A percentile compares a stretch with the other conserved stretches of the same genome.
These are phyloP conservation scores for Boletus patriciae DNA, from an alignment of 768 basidiomycete species.

Conservation along the genomic window DNA sequence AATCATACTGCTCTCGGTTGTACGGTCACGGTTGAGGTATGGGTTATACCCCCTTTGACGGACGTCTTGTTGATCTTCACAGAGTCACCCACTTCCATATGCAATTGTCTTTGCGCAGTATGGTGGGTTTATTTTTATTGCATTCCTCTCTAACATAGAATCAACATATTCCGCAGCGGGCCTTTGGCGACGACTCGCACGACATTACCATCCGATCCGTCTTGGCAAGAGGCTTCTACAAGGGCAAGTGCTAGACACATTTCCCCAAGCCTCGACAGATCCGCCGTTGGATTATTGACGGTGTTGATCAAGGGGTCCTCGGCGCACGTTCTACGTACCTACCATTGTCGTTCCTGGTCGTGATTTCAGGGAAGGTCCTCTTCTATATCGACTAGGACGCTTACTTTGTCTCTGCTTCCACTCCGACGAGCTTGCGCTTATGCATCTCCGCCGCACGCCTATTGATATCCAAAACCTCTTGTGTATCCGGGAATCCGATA, in stretches of 20 bases:
- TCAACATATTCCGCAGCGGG: conserved; percentile 37
- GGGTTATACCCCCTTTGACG: not conserved
- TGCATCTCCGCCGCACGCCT: conserved; percentile 71
- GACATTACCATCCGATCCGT: conserved; percentile 60
- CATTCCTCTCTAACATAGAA: not conserved
- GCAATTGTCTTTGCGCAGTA: conserved; percentile 59
- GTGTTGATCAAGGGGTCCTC: conserved; percentile 14
- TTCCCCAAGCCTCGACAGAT: conserved; percentile 33
- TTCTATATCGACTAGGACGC: conserved; percentile 20
- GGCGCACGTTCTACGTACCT: conserved; percentile 29
- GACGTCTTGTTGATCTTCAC: conserved; percentile 4
- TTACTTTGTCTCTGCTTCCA: conserved; percentile 61
- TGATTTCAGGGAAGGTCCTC: not conserved
- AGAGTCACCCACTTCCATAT: conserved; percentile 57
- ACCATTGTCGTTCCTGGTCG: conserved; percentile 20
- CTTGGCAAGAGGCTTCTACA: conserved; percentile 48
- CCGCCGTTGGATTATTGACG: conserved; percentile 3
- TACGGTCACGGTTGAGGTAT: conserved; percentile 23
- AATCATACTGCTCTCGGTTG: conserved; percentile 29
- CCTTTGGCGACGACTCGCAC: conserved; percentile 49
- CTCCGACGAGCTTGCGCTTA: conserved; percentile 53
- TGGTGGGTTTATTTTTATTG: conserved; percentile 33
- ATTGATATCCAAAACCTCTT: conserved; percentile 78
- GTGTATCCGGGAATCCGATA: conserved; percentile 87
- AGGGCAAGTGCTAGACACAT: conserved; percentile 51